Evolutionary conservation across 768 basidiomycete species (phyloP).

Genomic region (Kwoniella dejecticola): DNA sequence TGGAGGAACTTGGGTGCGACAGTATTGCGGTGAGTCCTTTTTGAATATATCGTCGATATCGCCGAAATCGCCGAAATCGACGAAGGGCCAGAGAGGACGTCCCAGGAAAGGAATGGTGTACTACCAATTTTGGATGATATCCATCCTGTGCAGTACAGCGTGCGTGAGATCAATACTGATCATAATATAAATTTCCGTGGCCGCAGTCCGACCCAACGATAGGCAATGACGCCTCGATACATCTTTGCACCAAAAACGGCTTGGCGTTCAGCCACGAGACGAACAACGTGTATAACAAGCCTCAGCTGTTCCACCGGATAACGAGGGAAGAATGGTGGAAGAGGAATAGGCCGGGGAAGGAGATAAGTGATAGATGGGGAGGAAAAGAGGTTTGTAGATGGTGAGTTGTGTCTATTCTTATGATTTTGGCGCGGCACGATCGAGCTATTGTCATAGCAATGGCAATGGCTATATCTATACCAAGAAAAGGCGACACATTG

Average conservation of each 20-base stretch:
- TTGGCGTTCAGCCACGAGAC: constrained; percentile 30
- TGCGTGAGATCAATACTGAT: too few relatives aligned
- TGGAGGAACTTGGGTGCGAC: constrained; percentile 47
- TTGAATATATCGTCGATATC: too few relatives aligned
- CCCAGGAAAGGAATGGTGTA: not conserved
- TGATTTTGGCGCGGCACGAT: not conserved
- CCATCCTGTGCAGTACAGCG: too few relatives aligned
- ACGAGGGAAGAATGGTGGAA: constrained; percentile 42
- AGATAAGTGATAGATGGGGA: constrained; percentile 32
- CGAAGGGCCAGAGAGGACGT: too few relatives aligned
- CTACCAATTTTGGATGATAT: too few relatives aligned
- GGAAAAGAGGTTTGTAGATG: constrained; percentile 46
- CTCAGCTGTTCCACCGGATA: constrained; percentile 44
- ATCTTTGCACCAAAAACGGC: constrained; percentile 35
- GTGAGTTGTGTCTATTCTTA: constrained; percentile 19
- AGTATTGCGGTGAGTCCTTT: constrained; percentile 30
- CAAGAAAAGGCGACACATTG: not conserved
- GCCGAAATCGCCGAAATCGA: too few relatives aligned
- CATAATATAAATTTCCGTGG: too few relatives aligned
- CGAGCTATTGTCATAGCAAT: not conserved
- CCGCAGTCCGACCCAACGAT: constrained; percentile 46
- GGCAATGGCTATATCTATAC: not conserved
- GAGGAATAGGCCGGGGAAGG: constrained; percentile 25
- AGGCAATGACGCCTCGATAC: constrained; percentile 42
- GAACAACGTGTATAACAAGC: constrained; percentile 31